Evolutionary conservation across 2,329 filamentous ascomycete species (phyloP).

Genomic region (Sporothrix dimorphospora): DNA sequence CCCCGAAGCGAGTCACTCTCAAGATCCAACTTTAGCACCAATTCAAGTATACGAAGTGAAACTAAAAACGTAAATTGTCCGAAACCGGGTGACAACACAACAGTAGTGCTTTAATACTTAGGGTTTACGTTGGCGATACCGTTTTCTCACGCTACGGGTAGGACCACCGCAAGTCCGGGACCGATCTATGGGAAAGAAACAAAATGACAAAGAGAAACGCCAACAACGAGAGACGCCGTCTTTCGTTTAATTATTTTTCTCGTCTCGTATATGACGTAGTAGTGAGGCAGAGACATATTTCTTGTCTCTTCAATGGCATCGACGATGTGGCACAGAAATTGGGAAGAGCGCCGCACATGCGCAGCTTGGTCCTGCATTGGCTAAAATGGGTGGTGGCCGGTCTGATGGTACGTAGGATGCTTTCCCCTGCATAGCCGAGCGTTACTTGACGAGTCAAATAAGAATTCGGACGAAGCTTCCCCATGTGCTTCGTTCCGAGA

Average conservation of each 20-base stretch:
- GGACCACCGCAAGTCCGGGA: neutral
- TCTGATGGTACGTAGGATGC: neutral
- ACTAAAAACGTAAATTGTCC: neutral
- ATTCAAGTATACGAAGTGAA: neutral
- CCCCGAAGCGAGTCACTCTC: neutral
- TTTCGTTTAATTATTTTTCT: too few species aligned
- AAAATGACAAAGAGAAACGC: too few species aligned
- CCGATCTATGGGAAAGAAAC: too few species aligned
- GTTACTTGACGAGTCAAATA: neutral
- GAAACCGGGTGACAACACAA: neutral
- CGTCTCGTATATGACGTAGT: too few species aligned
- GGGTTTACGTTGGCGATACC: too few species aligned
- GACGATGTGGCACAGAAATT: neutral
- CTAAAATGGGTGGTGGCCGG: neutral
- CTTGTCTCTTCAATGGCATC: neutral
- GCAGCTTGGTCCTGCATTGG: constrained; percentile 14
- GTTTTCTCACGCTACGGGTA: neutral
- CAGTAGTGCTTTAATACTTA: too few species aligned
- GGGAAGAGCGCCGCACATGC: neutral
- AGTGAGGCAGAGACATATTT: too few species aligned
- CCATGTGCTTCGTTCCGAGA: neutral
- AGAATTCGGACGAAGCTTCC: constrained; percentile 1
- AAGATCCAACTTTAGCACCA: too few species aligned
- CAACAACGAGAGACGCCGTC: neutral
- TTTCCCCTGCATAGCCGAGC: neutral